Evolutionary conservation across 108 stramenopile species (phyloP), one percentile per base, ranked within the genome.

Genomic region (Discostella pseudostelligera): DNA sequence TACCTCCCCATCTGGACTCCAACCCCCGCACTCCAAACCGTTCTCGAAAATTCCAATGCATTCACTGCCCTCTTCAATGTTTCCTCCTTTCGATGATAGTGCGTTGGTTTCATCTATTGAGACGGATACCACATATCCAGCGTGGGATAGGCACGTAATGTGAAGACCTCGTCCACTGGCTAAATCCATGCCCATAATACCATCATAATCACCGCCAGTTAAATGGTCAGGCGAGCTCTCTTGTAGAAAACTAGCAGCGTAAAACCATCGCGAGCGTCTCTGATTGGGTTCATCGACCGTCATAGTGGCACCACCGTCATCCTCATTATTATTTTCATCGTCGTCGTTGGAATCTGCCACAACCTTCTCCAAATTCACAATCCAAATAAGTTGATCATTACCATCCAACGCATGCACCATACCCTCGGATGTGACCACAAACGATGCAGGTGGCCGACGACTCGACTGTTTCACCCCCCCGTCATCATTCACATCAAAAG

Each of bases 1-100:
- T 2, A 90, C 64, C 79, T 94, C 90, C 9, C 83, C 72, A 78
- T 94, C 93, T 3, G 86, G 84, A 86, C 89, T 90, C 90, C 90
- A 94, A 19, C 67, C 62, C 14, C 78, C 90, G 43, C 84, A 76
- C 50, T 84, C 74, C 20, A 94, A 45, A 0, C 93, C 93, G 67
- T 90, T 73, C 49, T 91, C 90, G 69, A 94, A 94, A 11, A 82
- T 75, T 9, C 93, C 93, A 32, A 94, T 87, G 9, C 87, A 72
- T 70, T 91, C 90, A 28, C 74, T 66, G 24, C 71, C 86, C 35
- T 80, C 75, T 20, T 80, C 79, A 24, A 76, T 66, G n/a, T 54
- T 50, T 6, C 70, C 70, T 49, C 54, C 65, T 56, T 84, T 60
- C 12, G 79, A 74, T 49, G 82, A 78, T 36, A 93, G 74, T 10